A percentile compares a stretch with the other conserved stretches of the same genome.
These are phyloP conservation scores for Sphagnum contortum DNA, from an alignment of 225 moss, liverwort and hornwort genomes.

Conservation along the genomic window DNA sequence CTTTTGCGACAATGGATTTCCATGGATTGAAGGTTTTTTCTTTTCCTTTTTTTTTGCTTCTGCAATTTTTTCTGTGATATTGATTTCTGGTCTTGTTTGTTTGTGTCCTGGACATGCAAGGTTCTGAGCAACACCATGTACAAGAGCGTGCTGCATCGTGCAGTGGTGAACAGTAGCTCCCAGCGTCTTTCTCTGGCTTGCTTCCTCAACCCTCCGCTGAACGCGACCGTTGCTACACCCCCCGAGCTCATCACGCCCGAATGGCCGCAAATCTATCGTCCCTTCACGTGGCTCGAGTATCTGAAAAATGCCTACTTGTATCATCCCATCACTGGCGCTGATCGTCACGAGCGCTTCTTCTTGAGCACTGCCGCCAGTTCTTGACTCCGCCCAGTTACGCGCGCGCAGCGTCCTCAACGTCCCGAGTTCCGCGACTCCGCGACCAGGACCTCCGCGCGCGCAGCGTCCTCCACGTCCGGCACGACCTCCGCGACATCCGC, in stretches of 20 bases:
- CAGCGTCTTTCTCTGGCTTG: constrained; percentile 55
- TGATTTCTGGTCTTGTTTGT: no score
- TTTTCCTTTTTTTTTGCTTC: neutral
- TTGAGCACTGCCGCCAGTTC: constrained; percentile 5
- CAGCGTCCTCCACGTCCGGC: no score
- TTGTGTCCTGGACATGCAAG: constrained; percentile 9
- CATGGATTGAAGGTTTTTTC: neutral
- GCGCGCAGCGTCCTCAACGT: no score
- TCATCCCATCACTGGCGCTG: constrained; percentile 44
- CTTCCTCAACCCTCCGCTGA: constrained; percentile 43
- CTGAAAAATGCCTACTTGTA: constrained; percentile 50
- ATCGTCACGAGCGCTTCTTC: constrained; percentile 52
- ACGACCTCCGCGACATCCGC: no score
- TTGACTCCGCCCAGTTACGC: no score
- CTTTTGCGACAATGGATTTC: no score
- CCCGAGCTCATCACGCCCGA: constrained; percentile 60
- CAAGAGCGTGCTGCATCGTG: constrained; percentile 60
- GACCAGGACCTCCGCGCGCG: no score
- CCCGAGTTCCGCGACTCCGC: no score
- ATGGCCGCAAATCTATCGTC: constrained; percentile 53
- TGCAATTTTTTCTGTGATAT: neutral
- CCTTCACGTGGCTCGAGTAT: constrained; percentile 54
- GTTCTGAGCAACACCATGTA: constrained; percentile 59
- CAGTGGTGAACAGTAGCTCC: constrained; percentile 46
- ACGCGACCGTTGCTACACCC: constrained; percentile 42